Percentiles rank a stretch among this genome's conserved stretches.
Conservation (phyloP, 2,329 filamentous ascomycete genomes). For the Aureobasidium sp. region DNA sequence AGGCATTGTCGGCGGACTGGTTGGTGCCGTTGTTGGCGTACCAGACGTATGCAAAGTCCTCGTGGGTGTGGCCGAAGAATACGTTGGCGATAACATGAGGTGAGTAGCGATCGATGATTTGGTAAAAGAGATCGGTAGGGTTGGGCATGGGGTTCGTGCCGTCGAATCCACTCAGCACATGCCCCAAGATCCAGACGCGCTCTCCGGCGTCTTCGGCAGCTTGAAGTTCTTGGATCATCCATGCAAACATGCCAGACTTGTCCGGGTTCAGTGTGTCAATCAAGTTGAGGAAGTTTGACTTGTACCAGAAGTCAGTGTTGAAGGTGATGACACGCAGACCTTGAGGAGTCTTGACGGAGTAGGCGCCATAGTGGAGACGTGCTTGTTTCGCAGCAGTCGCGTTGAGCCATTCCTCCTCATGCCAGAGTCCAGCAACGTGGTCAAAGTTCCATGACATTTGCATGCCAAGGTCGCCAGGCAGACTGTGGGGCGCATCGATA, state of each 20-base stretch:
- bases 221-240: conserved; percentile 45
- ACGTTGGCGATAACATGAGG: conserved; percentile 48
- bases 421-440: conserved; percentile 48
- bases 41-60: conserved; percentile 48
- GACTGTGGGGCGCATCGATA: conserved; percentile 44
- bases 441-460: conserved; percentile 52
- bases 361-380: conserved; percentile 47
- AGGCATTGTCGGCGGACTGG: conserved; percentile 31
- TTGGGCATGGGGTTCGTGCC: conserved; percentile 43
- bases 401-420: conserved; percentile 49
- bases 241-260: conserved; percentile 40
- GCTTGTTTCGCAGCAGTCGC: conserved; percentile 39
- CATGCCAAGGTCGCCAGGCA: conserved; percentile 45
- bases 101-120: conserved; percentile 47
- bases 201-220: conserved; percentile 45
- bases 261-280: conserved; percentile 47
- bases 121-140: conserved; percentile 47
- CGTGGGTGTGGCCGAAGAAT: conserved; percentile 49
- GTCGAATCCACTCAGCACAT: conserved; percentile 49
- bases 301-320: conserved; percentile 46
- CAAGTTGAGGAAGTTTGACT: conserved; percentile 40
- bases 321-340: conserved; percentile 46
- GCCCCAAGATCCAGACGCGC: conserved; percentile 47
- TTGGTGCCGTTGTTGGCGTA: conserved; percentile 46
- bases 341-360: conserved; percentile 46